phyloP scores from a whole-genome alignment of 2,329 filamentous ascomycete genomes.

The Mycosphaerella arachidis region DNA sequence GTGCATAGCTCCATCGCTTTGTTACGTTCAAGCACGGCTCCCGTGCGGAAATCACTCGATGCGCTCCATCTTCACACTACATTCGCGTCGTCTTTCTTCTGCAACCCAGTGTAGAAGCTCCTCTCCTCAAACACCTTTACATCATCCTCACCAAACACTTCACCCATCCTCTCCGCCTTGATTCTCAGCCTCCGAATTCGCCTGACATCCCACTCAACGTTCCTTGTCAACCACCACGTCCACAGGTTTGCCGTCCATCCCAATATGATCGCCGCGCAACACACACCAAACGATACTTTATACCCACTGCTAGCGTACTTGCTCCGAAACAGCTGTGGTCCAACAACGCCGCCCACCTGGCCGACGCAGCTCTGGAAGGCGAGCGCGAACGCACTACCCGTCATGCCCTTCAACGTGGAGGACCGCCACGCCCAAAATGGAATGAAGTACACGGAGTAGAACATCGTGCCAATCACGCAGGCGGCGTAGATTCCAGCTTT shows the following conservation, averaged over 20 bases:
- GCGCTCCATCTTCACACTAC: background rate
- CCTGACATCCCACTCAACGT: conserved; percentile 40
- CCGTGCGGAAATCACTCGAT: background rate
- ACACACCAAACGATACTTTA: conserved; percentile 37
- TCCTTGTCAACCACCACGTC: conserved; percentile 42
- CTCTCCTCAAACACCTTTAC: conserved; percentile 10
- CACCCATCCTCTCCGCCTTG: conserved; percentile 12
- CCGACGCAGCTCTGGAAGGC: conserved; percentile 42
- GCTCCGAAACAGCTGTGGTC: conserved; percentile 42
- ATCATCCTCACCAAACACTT: conserved; percentile 14
- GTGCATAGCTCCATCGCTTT: background rate
- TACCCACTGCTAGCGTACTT: conserved; percentile 42
- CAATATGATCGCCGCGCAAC: conserved; percentile 34
- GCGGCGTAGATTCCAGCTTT: conserved; percentile 43
- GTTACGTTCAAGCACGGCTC: background rate
- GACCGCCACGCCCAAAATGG: conserved; percentile 46
- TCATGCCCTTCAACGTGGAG: conserved; percentile 40
- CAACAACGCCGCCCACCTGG: conserved; percentile 45
- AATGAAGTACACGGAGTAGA: conserved; percentile 44
- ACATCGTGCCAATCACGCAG: conserved; percentile 43
- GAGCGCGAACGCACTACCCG: conserved; percentile 44
- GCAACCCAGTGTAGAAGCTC: background rate
- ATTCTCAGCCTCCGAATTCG: conserved; percentile 13
- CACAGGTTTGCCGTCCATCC: conserved; percentile 37
- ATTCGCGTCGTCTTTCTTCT: background rate